Evolutionary conservation across 805 yeast genomes (phyloP), one percentile per base, ranked within the genome.

Genomic region (Starmerella stellata): DNA sequence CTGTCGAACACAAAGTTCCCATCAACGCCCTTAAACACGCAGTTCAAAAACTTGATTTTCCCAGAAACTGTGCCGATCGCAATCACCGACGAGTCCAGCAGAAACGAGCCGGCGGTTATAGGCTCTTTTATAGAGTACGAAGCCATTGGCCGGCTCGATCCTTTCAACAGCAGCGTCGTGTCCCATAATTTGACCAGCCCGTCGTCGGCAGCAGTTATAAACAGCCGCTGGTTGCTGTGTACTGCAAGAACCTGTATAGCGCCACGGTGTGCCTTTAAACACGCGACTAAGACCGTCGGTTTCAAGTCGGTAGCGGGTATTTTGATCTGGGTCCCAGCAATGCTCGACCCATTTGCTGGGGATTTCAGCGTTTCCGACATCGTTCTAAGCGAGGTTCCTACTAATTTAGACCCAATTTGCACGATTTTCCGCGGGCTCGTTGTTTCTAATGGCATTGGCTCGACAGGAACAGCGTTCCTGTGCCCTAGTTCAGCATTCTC

Each of bases 111-210:
- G 11, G 64, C 59, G 0, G 66, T 63, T 5, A 81, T 64, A 0
- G 72, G 44, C 0, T 72, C 61, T 0, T 67, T 67, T 35, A 75
- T 35, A 14, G 37, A 44, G 31, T 37, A 35, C 1, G 41, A 27
- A 3, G 30, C 33, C 7, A 41, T 32, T 3, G 53, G 51, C 15
- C 47, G 40, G 11, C 51, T 41, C 3, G 74, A 69, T 30, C 76
- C 78, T 39, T 68, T 68, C 38, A 75, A 81, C 28, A 85, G 58
- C 41, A 73, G 70, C 8, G 60, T 50, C 1, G 75, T 57, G 51
- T 81, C 92, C 95, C 95, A 90, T 0, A 87, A 56, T 45, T 72
- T 76, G 30, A 90, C 50, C 1, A 60, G 52, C 0, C 95, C 94
- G 21, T 68, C 67, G 35, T 74, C 78, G 5, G 90, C 80, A 2